These are phyloP conservation scores for Taxawa tesnikishii DNA, from an alignment of 2,329 filamentous ascomycete genomes.

Conservation along the genomic window DNA sequence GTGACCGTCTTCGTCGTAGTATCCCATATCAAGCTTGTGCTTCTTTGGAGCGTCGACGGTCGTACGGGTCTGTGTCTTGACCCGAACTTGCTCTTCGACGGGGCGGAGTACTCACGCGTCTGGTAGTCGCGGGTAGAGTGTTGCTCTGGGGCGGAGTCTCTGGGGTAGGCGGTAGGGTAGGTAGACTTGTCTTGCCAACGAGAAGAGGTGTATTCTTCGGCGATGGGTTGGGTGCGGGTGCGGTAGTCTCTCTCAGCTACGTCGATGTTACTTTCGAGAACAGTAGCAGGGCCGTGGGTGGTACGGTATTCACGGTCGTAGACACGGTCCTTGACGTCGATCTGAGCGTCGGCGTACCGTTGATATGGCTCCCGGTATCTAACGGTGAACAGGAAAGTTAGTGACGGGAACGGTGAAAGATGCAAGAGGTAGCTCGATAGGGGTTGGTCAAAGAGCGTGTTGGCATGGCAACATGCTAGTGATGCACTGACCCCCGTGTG, in stretches of 20 bases:
- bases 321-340: conserved; percentile 48
- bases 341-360: conserved; percentile 50
- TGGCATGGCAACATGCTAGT: conserved; percentile 10
- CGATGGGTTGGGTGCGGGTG: conserved; percentile 23
- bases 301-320: conserved; percentile 34
- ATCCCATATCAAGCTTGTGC: conserved; percentile 56
- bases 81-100: conserved; percentile 34
- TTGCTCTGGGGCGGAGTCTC: conserved; percentile 17
- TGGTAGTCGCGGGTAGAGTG: conserved; percentile 25
- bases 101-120: conserved; percentile 10
- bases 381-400: conserved; percentile 6
- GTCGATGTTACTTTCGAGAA: conserved; percentile 47
- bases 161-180: conserved; percentile 22
- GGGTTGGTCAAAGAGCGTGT: conserved; percentile 4
- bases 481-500: too few species aligned
- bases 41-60: conserved; percentile 37
- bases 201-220: conserved; percentile 25
- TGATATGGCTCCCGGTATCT: conserved; percentile 46
- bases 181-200: conserved; percentile 27
- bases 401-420: conserved; percentile 7
- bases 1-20: conserved; percentile 68
- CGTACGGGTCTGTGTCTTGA: conserved; percentile 35
- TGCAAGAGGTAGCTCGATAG: conserved; percentile 2
- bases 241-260: conserved; percentile 36
- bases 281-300: conserved; percentile 35